Evolutionary conservation across 2,329 filamentous ascomycete species (phyloP), one percentile per base, ranked within the genome.

Genomic region (Zymoseptoria passerinii): DNA sequence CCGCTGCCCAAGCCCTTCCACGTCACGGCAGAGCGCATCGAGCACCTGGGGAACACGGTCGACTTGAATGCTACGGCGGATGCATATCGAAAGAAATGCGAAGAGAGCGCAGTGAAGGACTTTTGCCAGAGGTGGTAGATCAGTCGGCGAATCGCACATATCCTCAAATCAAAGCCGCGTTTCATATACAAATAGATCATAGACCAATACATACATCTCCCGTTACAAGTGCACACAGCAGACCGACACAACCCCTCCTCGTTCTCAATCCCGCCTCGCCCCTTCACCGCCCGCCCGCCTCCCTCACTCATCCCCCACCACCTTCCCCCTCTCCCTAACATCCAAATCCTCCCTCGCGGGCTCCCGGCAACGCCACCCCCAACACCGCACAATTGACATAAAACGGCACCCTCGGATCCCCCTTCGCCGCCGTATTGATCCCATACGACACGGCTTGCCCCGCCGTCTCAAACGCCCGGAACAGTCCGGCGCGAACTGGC

Each of bases 381-480:
- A 65, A 56, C 9, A 64, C 55, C 13, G 28, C 63, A 28, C 60
- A 62, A 20, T 65, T 64, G 20, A 63, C 58, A 18, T 60, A 64
- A 28, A 63, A 63, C 3, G 63, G 62, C 1, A 53, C 49, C 19
- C 55, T 35, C 10, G 52, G 44, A 54, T 58, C 57, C 1, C 48
- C 27, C 7, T 35, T 40, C 8, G 52, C 52, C 13, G 59, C 56
- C 27, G 64, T 64, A 27, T 66, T 66, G 40, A 65, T 66, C 8
- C 64, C 63, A 50, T 66, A 66, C 16, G 78, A 61, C 6, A 66
- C 61, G 23, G 64, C 64, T 52, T 66, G 64, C 7, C 86, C 83
- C 1, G 83, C 79, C 4, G 69, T 71, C 58, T 84, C 79, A 29
- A 67, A 66, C 3, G 64, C 64, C 5, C 65, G 56, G 59, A 67